Conservation (phyloP, 345 rosid species). For the Jatropha curcas region DNA sequence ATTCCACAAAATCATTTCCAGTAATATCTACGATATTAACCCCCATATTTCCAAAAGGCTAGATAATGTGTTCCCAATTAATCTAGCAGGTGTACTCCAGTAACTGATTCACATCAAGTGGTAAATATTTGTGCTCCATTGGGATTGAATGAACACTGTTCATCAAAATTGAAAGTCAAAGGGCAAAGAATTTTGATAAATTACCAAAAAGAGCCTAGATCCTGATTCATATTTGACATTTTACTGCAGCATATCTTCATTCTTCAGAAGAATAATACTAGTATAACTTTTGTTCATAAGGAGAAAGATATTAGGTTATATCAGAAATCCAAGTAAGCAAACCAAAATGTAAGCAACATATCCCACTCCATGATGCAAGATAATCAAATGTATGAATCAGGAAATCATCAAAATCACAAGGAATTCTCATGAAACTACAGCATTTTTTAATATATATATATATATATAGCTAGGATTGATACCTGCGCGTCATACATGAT, state of each 20-base stretch:
- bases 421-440: too few relatives aligned
- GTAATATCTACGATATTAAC: not conserved
- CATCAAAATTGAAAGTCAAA: not conserved
- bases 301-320: not conserved
- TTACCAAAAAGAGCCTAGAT: not conserved
- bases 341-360: not conserved
- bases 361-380: not conserved
- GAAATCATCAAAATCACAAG: not conserved
- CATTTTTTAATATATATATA: not conserved
- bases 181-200: not conserved
- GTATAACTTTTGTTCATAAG: not conserved
- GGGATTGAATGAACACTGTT: not conserved
- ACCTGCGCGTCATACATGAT: conserved; percentile 96
- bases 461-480: conserved; percentile 4
- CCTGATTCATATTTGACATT: conserved; percentile 5
- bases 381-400: not conserved
- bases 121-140: not conserved
- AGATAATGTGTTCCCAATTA: not conserved
- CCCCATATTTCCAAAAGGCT: not conserved
- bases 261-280: not conserved
- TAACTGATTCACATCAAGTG: not conserved
- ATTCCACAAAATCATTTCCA: not conserved
- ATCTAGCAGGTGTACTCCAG: not conserved
- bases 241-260: not conserved
- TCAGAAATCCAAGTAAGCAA: not conserved